Base-by-base conservation (phyloP, 176 grass and related monocot species). In the Alopecurus myosuroides region DNA sequence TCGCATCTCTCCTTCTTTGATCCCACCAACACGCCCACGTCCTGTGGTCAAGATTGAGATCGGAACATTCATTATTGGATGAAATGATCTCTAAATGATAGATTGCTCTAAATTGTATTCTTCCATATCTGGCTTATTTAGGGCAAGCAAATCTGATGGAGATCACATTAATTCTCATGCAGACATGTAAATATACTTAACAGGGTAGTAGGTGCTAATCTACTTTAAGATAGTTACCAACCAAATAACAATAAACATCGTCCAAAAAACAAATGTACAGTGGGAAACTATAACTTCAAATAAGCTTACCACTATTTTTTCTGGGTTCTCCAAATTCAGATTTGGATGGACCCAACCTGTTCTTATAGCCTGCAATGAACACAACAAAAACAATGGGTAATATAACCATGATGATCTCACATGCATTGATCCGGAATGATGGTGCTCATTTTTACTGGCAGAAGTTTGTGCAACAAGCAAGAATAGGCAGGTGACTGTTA, bases 311-410 rank as follows among this genome's bases (percentile, higher is more conserved):
- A 99, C 93, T 82, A n/a, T 50, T 78, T 96, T 69, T 50, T 96
- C 93, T 34, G 97, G 93, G 69, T 94, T 99, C 51, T 99, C 97
- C 45, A 99, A 91, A 89, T 99, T 99, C 75, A 99, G 88, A 92
- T 99, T 99, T 19, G 97, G 93, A 92, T 99, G 97, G 82, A 94
- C 80, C 97, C 97, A 99, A 22, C 97, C 91, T 86, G 91, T 96
- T 89, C 91, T 86, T 91, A 99, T 99, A 89, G 97, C 97, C 97
- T 99, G 88, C 84, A 98, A 85, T 36, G 74, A 74, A 78, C 46
- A 81, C n/a, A 83, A 9, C 11, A 86, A 35, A 77, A 85, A 29
- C 53, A 63, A 70, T 66, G 35, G 84, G 18, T 11, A 67, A 74
- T 35, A 68, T 45, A 46, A 20, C 45, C 45, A 79, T 48, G 46